Evolutionary conservation across 2,329 filamentous ascomycete species (phyloP), one percentile per base, ranked within the genome.

Genomic region (Chrysoporthe austroafricana): DNA sequence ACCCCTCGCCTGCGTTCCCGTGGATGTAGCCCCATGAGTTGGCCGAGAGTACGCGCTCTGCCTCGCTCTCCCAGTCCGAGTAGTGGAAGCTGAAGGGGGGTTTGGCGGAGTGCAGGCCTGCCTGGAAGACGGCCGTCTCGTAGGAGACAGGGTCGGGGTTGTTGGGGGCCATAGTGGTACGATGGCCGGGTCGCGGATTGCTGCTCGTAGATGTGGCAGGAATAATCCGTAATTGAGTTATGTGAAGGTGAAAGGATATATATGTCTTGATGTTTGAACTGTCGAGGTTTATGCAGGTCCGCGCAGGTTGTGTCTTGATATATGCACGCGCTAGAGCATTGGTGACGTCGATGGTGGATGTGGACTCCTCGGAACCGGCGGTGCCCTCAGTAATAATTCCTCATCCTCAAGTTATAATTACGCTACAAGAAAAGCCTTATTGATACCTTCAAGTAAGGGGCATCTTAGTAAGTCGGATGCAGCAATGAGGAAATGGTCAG

Each of bases 11-110:
- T 18, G 64, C 66, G 61, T 69, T 69, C 14, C 67, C 67, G 34
- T 69, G 46, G 21, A 69, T 62, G 48, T 69, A 71, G 13, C 70
- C 69, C 54, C 67, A 67, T 3, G 67, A 69, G n/a, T 71, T 71
- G 32, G 70, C 60, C 8, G 67, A 70, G 14, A 71, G 63, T 6
- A 66, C 16, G 1, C 52, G 58, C 39, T 68, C 62, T 18, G 69
- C 70, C 13, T 71, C 44, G 3, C 56, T 18, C 18, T 69, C 67
- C 67, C 67, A 69, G 44, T 69, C 64, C 3, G 64, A 57, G 42
- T 64, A 43, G 13, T 66, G 64, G n/a, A 69, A 66, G 42, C 60
- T 66, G 54, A 69, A 69, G 13, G 67, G 67, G 13, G 67, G 67
- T 18, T 59, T 69, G 2, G 67, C 43, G 6, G 64, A 66, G 42